Percentiles rank a stretch among this genome's conserved stretches.
Evolutionary conservation across 495 filamentous ascomycete genomes (phyloP).

Genomic region (Niebla homalea): DNA sequence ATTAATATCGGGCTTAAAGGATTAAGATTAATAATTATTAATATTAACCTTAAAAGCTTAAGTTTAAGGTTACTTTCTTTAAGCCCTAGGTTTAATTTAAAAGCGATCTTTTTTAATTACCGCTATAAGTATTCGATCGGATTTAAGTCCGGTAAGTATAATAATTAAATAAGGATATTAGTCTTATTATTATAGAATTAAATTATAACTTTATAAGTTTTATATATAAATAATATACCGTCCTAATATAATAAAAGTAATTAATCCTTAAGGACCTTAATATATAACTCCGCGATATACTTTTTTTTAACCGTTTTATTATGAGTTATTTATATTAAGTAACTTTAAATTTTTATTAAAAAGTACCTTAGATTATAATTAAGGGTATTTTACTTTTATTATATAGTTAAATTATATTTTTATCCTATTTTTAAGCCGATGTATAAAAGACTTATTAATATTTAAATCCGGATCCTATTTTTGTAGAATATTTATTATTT

Average conservation of each 20-base stretch:
- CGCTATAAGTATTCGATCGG: no score
- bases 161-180: not conserved
- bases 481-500: not conserved
- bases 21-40: no score
- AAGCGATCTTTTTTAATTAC: no score
- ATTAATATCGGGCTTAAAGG: no score
- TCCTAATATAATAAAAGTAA: not conserved
- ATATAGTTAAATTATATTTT: not conserved
- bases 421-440: not conserved
- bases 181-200: not conserved
- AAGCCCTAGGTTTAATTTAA: no score
- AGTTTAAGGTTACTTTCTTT: no score
- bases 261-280: no score
- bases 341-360: not conserved
- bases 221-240: not conserved
- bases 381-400: not conserved
- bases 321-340: not conserved
- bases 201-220: not conserved
- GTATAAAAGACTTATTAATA: not conserved
- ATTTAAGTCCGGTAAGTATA: not conserved
- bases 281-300: not conserved
- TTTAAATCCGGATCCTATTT: not conserved
- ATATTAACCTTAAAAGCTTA: no score
- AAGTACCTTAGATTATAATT: not conserved
- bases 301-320: not conserved